Evolutionary conservation across 2,329 filamentous ascomycete species (phyloP).

Genomic region (Sarocladium oryzae): DNA sequence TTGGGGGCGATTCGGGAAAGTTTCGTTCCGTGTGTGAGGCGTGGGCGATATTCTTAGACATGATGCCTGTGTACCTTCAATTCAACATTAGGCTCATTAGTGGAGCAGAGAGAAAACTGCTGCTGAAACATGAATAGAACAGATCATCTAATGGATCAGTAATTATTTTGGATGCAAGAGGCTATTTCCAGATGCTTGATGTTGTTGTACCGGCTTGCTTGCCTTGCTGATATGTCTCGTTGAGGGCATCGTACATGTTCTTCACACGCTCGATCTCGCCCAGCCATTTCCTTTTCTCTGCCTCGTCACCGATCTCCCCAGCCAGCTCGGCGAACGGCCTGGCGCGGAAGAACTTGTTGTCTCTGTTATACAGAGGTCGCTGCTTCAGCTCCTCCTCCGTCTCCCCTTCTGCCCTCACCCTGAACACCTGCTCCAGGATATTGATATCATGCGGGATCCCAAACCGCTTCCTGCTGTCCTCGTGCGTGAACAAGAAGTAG

Average conservation of each 20-base stretch:
- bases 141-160: no score
- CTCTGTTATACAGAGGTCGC: conserved; percentile 45
- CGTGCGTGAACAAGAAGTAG: conserved; percentile 53
- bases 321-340: conserved; percentile 36
- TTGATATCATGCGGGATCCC: conserved; percentile 51
- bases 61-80: no score
- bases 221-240: conserved; percentile 41
- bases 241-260: conserved; percentile 37
- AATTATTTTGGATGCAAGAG: no score
- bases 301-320: conserved; percentile 26
- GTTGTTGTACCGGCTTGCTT: conserved; percentile 36
- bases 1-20: not conserved
- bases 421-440: conserved; percentile 49
- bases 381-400: conserved; percentile 28
- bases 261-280: conserved; percentile 42
- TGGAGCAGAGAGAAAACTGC: no score
- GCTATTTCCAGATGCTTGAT: conserved; percentile 42
- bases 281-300: conserved; percentile 26
- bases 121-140: no score
- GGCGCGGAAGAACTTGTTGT: conserved; percentile 48
- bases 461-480: conserved; percentile 51
- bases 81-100: no score
- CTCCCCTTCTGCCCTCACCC: conserved; percentile 34
- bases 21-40: no score
- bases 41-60: not conserved